Evolutionary conservation across 2,329 filamentous ascomycete genomes (phyloP).

Genomic region (Fusarium anguioides): DNA sequence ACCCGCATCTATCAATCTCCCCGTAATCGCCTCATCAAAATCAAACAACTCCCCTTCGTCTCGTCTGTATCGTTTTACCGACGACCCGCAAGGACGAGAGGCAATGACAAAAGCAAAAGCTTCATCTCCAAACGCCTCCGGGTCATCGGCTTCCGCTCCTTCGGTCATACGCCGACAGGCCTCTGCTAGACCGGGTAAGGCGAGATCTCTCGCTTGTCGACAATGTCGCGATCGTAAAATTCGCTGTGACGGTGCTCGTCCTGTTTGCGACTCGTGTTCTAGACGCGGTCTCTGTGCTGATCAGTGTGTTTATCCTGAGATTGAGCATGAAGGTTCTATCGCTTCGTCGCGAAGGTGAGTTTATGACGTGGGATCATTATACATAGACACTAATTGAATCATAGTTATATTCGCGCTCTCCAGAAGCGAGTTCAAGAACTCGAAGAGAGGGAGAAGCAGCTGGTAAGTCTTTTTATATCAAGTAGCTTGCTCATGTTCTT

Average conservation of each 20-base stretch:
- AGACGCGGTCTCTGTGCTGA: constrained; percentile 40
- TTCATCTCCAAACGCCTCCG: constrained; percentile 15
- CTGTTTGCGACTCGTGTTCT: constrained; percentile 44
- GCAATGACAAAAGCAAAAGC: constrained; percentile 24
- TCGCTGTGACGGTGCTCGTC: constrained; percentile 45
- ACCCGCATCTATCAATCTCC: constrained; percentile 1
- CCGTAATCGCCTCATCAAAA: not conserved
- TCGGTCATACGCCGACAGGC: constrained; percentile 36
- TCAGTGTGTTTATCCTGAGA: constrained; percentile 45
- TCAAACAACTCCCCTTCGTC: not conserved
- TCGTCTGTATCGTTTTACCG: not conserved
- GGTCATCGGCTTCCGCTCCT: constrained; percentile 37
- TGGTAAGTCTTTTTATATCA: constrained; percentile 34
- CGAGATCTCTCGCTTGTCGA: constrained; percentile 44
- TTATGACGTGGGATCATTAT: too few relatives aligned
- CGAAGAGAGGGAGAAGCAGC: constrained; percentile 41
- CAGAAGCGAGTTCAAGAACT: constrained; percentile 46
- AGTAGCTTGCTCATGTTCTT: not conserved
- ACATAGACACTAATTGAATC: constrained; percentile 2
- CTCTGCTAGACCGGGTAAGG: constrained; percentile 36
- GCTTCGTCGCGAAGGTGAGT: constrained; percentile 45
- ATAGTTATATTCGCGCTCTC: constrained; percentile 43
- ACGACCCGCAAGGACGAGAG: not conserved
- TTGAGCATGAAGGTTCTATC: constrained; percentile 46
- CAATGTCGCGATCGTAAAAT: constrained; percentile 48